phyloP scores from a whole-genome alignment of 78 protist species.

The Salpingoeca rosetta region DNA sequence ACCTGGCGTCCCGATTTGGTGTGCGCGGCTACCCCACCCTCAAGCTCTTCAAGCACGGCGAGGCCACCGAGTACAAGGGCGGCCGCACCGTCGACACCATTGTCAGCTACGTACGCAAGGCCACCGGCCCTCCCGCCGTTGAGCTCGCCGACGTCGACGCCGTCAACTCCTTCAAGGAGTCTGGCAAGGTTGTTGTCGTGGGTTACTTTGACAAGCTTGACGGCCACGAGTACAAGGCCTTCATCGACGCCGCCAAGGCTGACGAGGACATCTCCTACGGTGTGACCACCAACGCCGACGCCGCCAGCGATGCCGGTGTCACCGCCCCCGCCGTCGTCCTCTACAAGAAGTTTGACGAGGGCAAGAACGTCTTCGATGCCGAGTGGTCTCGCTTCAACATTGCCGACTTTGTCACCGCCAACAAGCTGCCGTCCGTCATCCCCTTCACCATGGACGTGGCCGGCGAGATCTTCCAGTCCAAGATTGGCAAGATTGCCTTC shows the following conservation, averaged over 20 bases:
- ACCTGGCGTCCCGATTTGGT: neutral
- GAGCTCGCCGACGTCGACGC: conserved; percentile 36
- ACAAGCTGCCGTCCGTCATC: conserved; percentile 21
- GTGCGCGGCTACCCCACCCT: conserved; percentile 74
- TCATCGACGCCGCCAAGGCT: conserved; percentile 2
- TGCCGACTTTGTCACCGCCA: conserved; percentile 7
- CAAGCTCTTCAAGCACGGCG: conserved; percentile 57
- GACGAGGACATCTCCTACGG: conserved; percentile 40
- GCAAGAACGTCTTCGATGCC: conserved; percentile 6
- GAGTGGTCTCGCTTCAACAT: neutral
- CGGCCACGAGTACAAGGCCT: conserved; percentile 13
- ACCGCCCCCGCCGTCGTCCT: conserved; percentile 30
- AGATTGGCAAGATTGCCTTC: conserved; percentile 12
- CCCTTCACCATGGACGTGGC: conserved; percentile 19
- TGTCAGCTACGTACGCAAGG: conserved; percentile 20
- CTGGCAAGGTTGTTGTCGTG: conserved; percentile 28
- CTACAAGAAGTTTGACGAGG: conserved; percentile 40
- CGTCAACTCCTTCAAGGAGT: conserved; percentile 17
- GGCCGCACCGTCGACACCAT: conserved; percentile 21
- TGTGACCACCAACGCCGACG: conserved; percentile 32
- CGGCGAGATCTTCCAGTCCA: conserved; percentile 23
- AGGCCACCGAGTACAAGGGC: conserved; percentile 51
- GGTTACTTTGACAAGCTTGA: conserved; percentile 31
- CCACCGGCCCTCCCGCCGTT: conserved; percentile 42
- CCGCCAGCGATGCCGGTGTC: conserved; percentile 5